Evolutionary conservation across 2,329 filamentous ascomycete genomes (phyloP), one percentile per base, ranked within the genome.

Genomic region (Colletotrichum camelliae): DNA sequence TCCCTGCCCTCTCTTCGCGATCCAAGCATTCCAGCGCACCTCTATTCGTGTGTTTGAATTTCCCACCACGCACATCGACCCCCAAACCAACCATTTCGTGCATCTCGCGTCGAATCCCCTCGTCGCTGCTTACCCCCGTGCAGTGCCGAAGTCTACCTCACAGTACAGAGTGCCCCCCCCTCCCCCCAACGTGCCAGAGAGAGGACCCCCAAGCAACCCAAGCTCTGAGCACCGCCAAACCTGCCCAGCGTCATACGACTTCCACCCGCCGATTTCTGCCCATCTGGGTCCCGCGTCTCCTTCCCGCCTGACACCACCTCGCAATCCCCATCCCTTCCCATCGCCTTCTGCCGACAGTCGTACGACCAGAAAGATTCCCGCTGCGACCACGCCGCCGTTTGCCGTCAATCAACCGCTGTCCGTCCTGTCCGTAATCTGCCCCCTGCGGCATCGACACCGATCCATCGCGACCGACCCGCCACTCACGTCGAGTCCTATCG

Each of bases 241-340:
- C 70, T 55, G 55, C 37, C 72, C 73, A 75, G 62, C 73, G 70
- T 75, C 73, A 75, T 75, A 75, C 73, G 73, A 75, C 70, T 67
- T 61, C 61, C 52, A 61, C 21, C 35, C 24, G 66, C 35, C 58
- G 27, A 62, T 21, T 58, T 68, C 68, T 60, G 60, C 43, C 48
- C 68, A 37, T 58, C 69, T 75, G 72, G 72, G 72, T 67, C 72
- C 61, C 29, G 52, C 29, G 72, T 67, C 72, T 67, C 29, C 61
- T 21, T 62, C 61, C 62, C 72, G 68, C 43, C 72, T 55, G 72
- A 67, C 68, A 75, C 72, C 52, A 72, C 70, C 24, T 24, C 68
- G 64, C 58, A 37, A 33, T 73, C 69, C 43, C 73, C 73, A 64
- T 58, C 69, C 65, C 43, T 58, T 52, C 43, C 62, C 73, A 64